Conservation (phyloP, 2,329 filamentous ascomycete genomes). For the Daldinia sp. region DNA sequence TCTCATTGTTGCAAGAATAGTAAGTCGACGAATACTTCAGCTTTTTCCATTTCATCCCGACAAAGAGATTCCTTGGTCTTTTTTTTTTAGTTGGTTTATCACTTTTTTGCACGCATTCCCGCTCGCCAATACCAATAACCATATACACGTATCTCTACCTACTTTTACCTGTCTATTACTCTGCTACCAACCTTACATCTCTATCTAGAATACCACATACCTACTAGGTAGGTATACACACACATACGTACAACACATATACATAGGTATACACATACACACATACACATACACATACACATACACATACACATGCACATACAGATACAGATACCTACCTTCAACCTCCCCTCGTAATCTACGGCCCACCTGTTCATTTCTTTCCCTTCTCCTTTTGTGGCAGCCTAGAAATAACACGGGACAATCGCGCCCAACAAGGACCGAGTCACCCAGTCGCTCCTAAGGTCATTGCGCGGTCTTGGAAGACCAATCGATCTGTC, state of each 20-base stretch:
- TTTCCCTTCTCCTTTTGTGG: slow-evolving; percentile 40
- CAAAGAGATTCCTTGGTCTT: slow-evolving; percentile 38
- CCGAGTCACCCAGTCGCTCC: slow-evolving; percentile 32
- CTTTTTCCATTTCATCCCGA: slow-evolving; percentile 9
- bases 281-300: no score
- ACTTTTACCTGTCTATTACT: slow-evolving; percentile 20
- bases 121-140: background rate
- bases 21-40: slow-evolving; percentile 38
- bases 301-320: no score
- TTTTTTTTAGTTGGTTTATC: slow-evolving; percentile 4
- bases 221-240: no score
- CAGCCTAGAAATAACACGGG: slow-evolving; percentile 39
- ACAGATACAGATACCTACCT: slow-evolving; percentile 17
- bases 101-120: background rate
- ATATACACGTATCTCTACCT: background rate
- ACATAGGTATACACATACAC: no score
- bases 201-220: slow-evolving; percentile 12
- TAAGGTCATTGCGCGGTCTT: slow-evolving; percentile 32
- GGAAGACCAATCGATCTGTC: slow-evolving; percentile 43
- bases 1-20: slow-evolving; percentile 47
- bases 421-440: slow-evolving; percentile 17
- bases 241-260: no score
- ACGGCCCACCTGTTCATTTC: slow-evolving; percentile 41
- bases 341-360: slow-evolving; percentile 23
- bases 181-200: slow-evolving; percentile 13